Conservation (phyloP, 305 asterid species). For the Fraxinus nigra region DNA sequence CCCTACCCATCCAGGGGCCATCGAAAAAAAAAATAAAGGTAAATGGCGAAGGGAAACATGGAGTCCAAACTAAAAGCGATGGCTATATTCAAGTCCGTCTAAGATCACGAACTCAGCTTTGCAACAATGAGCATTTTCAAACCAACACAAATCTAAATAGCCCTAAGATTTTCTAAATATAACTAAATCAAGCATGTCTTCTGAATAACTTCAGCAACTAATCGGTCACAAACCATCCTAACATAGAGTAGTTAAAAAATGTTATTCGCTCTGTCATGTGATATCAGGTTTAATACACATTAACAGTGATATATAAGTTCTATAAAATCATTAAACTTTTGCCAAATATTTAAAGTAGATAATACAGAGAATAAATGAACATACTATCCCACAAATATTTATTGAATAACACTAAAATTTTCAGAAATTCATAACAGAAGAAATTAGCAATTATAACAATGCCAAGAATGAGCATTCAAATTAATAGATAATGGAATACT, state of each 20-base stretch:
- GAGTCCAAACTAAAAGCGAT: not conserved
- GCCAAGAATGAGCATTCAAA: not conserved
- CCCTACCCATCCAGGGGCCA: not conserved
- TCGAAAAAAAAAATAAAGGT: not conserved
- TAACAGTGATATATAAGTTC: not conserved
- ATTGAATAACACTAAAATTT: not conserved
- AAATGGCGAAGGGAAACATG: not conserved
- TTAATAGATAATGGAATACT: slow-evolving; percentile 13
- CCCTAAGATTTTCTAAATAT: not conserved
- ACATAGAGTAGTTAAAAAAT: not conserved
- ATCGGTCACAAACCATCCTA: not conserved
- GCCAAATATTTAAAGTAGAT: not conserved
- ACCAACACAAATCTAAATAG: not conserved
- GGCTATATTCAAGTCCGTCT: not conserved
- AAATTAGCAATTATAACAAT: not conserved
- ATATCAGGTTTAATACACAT: not conserved
- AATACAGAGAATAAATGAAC: not conserved
- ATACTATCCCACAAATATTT: not conserved
- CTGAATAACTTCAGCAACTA: not conserved
- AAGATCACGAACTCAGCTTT: not conserved
- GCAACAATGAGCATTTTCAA: not conserved
- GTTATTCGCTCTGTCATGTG: not conserved
- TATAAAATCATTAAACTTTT: not conserved
- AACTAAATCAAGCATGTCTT: not conserved
- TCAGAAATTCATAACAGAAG: not conserved